phyloP scores from a whole-genome alignment of 129 eudicot genomes.

The Lactuca saligna region DNA sequence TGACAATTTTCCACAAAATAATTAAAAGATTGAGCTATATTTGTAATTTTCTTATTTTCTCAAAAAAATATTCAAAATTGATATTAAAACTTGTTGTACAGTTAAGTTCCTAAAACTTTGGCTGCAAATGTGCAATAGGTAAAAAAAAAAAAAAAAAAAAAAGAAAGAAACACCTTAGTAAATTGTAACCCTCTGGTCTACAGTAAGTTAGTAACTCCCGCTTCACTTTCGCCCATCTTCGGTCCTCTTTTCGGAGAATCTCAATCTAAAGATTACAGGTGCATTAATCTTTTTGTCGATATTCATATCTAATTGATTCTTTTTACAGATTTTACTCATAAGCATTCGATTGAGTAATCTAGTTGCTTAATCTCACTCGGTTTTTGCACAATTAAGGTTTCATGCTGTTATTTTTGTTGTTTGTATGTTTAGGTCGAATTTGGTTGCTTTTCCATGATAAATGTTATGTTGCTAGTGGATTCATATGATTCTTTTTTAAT shows the following conservation, averaged over 20 bases:
- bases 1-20: too few relatives aligned
- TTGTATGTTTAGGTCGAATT: neutral
- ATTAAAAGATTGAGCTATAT: too few relatives aligned
- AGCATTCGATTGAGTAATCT: neutral
- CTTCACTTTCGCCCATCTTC: neutral
- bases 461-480: neutral
- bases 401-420: neutral
- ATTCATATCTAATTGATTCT: conserved; percentile 1
- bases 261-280: neutral
- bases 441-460: neutral
- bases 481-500: too few relatives aligned
- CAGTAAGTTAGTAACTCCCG: neutral
- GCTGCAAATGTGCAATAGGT: too few relatives aligned
- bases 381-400: neutral
- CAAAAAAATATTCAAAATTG: too few relatives aligned
- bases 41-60: too few relatives aligned
- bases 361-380: neutral
- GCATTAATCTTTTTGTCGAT: neutral
- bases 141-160: too few relatives aligned
- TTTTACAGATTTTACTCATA: neutral
- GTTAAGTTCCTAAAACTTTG: too few relatives aligned
- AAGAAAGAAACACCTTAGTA: too few relatives aligned
- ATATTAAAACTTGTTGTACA: too few relatives aligned
- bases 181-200: too few relatives aligned
- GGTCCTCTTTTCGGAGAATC: neutral